Base-by-base conservation (phyloP, 805 yeast species). In the Middelhovenomyces tepae region DNA sequence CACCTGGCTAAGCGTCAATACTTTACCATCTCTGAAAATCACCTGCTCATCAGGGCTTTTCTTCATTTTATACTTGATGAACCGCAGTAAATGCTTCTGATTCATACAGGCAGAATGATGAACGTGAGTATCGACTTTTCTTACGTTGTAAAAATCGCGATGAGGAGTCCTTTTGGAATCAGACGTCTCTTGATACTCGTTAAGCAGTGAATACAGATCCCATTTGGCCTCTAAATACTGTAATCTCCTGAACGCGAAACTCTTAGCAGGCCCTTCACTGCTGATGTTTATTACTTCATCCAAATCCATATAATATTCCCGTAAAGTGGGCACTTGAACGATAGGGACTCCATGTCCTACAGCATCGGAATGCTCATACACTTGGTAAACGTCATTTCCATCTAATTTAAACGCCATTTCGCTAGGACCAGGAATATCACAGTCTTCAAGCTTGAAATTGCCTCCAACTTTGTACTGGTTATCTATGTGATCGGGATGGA, bases 101-200 rank as follows among this genome's bases (percentile, higher is more conserved):
- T 93, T 93, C 97, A 93, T 93, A 58, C 96, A 87, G 7, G 99
- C 99, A 7, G 95, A 83, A 56, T 93, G 98, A 56, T 91, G 99
- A 48, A 91, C 95, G 67, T 91, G 99, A 13, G 97, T 91, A 54
- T 89, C 98, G 23, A 91, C 96, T 56, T 89, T 89, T 62, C 97
- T 75, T 27, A 86, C 95, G 51, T 89, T 89, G 62, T 89, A 89
- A 53, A 89, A 91, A 58, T 89, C 99, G 57, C 99, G 76, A 56
- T 91, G 99, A 4, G 97, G 97, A 45, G 87, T 87, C 39, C 76
- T 73, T 59, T 91, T 91, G 7, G 94, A 78, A 43, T 83, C 91
- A 11, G 87, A 76, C 13, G 79, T 80, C 56, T 91, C 99, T 51
- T 85, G 91, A 54, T 83, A 87, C 52, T 89, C 97, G 53, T 91